These are phyloP conservation scores for Phytophthora tubulina DNA, from an alignment of 352 stramenopile species.

Conservation along the genomic window DNA sequence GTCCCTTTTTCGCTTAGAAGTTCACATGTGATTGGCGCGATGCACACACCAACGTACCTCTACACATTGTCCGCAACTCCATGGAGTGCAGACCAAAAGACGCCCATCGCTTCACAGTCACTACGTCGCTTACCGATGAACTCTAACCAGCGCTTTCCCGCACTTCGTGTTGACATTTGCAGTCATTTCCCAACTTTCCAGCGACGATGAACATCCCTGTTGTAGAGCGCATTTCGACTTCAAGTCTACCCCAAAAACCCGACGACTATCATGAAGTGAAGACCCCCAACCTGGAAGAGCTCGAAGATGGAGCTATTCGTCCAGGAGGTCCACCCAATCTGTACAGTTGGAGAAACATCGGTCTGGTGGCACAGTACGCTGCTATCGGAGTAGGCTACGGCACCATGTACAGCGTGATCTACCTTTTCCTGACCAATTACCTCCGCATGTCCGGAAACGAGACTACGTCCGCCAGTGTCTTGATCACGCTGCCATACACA, in stretches of 20 bases:
- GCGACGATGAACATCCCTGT: slow-evolving; percentile 17
- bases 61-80: not conserved
- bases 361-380: slow-evolving; percentile 47
- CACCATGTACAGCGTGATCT: slow-evolving; percentile 38
- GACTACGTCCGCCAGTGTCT: slow-evolving; percentile 39
- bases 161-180: slow-evolving; percentile 1
- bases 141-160: not conserved
- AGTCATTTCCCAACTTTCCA: slow-evolving; percentile 26
- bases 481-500: slow-evolving; percentile 49
- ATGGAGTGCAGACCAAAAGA: too few relatives aligned
- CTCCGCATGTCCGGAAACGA: slow-evolving; percentile 39
- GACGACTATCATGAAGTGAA: slow-evolving; percentile 37
- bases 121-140: slow-evolving; percentile 2
- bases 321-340: slow-evolving; percentile 37
- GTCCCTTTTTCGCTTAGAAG: slow-evolving; percentile 3
- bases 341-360: slow-evolving; percentile 39
- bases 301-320: slow-evolving; percentile 49
- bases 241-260: slow-evolving; percentile 23
- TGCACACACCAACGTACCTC: slow-evolving; percentile 24
- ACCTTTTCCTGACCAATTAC: slow-evolving; percentile 42
- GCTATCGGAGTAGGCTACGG: slow-evolving; percentile 46
- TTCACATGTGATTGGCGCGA: slow-evolving; percentile 31
- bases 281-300: slow-evolving; percentile 24
- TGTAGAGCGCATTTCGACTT: slow-evolving; percentile 29
- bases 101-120: not conserved